These are phyloP conservation scores for Myxozyma melibiosi DNA, from an alignment of 805 yeast genomes.

Conservation along the genomic window DNA sequence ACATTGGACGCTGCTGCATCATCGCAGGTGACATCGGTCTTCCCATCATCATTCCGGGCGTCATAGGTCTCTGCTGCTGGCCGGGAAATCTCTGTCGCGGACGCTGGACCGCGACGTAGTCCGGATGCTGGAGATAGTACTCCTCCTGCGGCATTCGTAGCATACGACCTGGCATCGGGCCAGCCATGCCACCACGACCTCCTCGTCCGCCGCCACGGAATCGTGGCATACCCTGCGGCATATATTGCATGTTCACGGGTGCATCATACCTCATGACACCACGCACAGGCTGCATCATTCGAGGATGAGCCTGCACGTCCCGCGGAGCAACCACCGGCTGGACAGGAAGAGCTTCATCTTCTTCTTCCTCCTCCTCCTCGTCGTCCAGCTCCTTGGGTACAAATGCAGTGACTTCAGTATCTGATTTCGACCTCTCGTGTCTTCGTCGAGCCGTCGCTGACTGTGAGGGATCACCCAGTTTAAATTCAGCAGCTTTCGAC, in stretches of 20 bases:
- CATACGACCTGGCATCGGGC: conserved; percentile 3
- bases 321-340: no score
- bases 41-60: neutral
- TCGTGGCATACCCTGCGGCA: conserved; percentile 2
- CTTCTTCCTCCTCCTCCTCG: neutral
- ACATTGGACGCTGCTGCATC: conserved; percentile 3
- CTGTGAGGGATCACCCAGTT: neutral
- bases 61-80: neutral
- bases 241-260: neutral
- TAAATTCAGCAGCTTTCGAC: neutral
- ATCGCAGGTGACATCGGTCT: conserved; percentile 8
- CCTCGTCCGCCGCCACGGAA: conserved; percentile 1
- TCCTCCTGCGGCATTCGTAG: conserved; percentile 13
- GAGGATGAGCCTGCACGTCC: no score
- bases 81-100: conserved; percentile 4
- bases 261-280: neutral
- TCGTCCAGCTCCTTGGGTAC: neutral
- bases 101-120: neutral
- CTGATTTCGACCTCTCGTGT: conserved; percentile 6
- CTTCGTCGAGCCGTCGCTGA: neutral
- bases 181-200: conserved; percentile 6
- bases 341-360: no score
- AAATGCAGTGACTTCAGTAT: neutral
- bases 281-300: no score
- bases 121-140: conserved; percentile 2